A percentile compares a stretch with the other conserved stretches of the same genome.
Conservation (phyloP, 2,329 filamentous ascomycete species). For the Zymoseptoria brevis region DNA sequence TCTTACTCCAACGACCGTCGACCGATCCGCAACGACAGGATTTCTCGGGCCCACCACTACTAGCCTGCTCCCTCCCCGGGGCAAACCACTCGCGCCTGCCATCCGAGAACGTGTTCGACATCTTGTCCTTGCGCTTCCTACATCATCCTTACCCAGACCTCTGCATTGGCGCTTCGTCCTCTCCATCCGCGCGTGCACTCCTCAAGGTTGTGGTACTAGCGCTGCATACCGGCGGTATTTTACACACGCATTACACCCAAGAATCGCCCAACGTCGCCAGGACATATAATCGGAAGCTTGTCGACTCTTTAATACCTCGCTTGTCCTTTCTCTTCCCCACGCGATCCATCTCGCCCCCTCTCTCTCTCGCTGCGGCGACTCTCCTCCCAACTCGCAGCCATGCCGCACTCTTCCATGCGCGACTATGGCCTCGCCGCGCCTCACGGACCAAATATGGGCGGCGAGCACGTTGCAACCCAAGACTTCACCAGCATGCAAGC, state of each 20-base stretch:
- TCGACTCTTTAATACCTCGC: slow-evolving; percentile 2
- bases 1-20: no score
- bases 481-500: slow-evolving; percentile 45
- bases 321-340: not conserved
- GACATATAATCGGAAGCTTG: not conserved
- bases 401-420: slow-evolving; percentile 33
- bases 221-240: not conserved
- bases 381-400: slow-evolving; percentile 3
- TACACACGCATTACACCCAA: not conserved
- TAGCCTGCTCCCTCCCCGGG: not conserved
- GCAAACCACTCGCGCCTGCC: not conserved
- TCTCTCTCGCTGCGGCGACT: not conserved
- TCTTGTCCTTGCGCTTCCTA: not conserved
- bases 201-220: not conserved
- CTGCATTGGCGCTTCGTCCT: not conserved
- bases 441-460: slow-evolving; percentile 41
- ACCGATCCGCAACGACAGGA: no score
- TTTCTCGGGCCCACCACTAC: not conserved
- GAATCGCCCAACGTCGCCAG: not conserved
- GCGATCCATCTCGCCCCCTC: no score
- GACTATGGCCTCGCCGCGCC: slow-evolving; percentile 43
- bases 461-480: slow-evolving; percentile 37
- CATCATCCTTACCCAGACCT: not conserved
- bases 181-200: not conserved
- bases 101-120: not conserved